A percentile compares a stretch with the other conserved stretches of the same genome.
Evolutionary conservation across 1,284 basidiomycete species (phyloP).

Genomic region (Malassezia sympodialis): DNA sequence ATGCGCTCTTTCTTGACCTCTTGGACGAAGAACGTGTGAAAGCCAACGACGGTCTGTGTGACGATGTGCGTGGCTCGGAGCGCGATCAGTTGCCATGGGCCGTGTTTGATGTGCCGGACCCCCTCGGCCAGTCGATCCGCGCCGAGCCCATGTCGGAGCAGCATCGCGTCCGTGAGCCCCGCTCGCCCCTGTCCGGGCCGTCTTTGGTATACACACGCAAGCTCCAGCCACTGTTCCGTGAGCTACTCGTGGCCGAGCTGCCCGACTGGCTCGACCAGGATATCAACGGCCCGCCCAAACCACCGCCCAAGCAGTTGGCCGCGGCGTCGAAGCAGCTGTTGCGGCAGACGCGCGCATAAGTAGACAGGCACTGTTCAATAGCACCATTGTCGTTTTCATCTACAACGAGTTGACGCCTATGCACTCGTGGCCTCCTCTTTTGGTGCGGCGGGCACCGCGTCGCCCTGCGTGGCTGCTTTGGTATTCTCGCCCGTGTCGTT

Average conservation of each 20-base stretch:
- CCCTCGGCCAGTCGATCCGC: conserved; percentile 23
- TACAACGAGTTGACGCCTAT: not conserved
- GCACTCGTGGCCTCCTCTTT: not conserved
- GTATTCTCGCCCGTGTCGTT: not conserved
- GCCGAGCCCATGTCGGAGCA: conserved; percentile 15
- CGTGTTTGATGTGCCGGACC: conserved; percentile 35
- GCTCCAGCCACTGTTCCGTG: conserved; percentile 33
- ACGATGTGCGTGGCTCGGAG: conserved; percentile 36
- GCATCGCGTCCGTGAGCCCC: conserved; percentile 18
- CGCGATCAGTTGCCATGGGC: conserved; percentile 35
- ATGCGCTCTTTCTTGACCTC: conserved; percentile 31
- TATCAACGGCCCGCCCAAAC: conserved; percentile 8
- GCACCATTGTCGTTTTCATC: not conserved
- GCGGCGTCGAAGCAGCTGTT: conserved; percentile 4
- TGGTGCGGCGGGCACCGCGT: conserved; percentile 1
- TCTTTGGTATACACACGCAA: conserved; percentile 28
- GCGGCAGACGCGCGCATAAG: not conserved
- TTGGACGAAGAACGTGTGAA: conserved; percentile 27
- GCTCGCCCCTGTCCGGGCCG: conserved; percentile 19
- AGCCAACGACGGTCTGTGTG: conserved; percentile 30
- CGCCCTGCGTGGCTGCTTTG: not conserved
- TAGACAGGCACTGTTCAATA: not conserved
- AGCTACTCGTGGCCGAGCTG: conserved; percentile 30
- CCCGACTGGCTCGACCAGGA: conserved; percentile 37
- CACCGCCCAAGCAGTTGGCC: conserved; percentile 4